Base-by-base conservation (phyloP, 345 rosid species). In the Theobroma cacao region DNA sequence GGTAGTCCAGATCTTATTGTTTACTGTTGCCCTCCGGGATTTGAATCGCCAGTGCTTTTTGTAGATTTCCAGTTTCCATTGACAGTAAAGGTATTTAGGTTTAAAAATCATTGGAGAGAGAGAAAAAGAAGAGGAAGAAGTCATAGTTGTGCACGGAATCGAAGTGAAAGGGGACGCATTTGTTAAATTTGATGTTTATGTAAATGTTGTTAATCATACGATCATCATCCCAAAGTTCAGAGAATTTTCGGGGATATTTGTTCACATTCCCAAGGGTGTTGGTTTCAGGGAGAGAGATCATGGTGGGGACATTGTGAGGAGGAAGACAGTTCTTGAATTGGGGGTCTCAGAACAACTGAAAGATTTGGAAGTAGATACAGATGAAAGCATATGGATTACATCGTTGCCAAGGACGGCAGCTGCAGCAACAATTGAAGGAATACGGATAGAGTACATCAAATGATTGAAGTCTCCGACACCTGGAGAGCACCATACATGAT, bases 91-190 rank as follows among this genome's bases (percentile, higher is more conserved):
- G 75, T 80, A 24, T 0, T n/a, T 13, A 69, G 86, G 68, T 74
- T 77, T 11, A 80, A 52, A 64, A 75, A 59, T 15, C 45, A 66
- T 13, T 60, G 78, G 64, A 67, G 43, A 24, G 20, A 24, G 18
- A 31, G 81, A 80, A 43, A 80, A 74, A 63, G 75, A 74, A 11
- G 83, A 77, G 17, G 86, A 80, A 34, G 81, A 80, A 59, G 79
- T 43, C 7, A 18, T 77, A 1, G 74, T 77, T 20, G 75, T 77
- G 31, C 2, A 68, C 6, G 80, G 67, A 8, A 68, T 77, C 7
- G 28, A 43, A 40, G 52, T 77, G 34, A 65, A 52, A 50, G 59
- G 56, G 20, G 50, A 45, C 11, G 78, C 28, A 7, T 60, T 41
- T 4, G 70, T 61, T 1, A 77, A 77, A 33, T 76, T 76, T 12